phyloP scores from a whole-genome alignment of 441 rosid species.

The Kokia cookei region DNA sequence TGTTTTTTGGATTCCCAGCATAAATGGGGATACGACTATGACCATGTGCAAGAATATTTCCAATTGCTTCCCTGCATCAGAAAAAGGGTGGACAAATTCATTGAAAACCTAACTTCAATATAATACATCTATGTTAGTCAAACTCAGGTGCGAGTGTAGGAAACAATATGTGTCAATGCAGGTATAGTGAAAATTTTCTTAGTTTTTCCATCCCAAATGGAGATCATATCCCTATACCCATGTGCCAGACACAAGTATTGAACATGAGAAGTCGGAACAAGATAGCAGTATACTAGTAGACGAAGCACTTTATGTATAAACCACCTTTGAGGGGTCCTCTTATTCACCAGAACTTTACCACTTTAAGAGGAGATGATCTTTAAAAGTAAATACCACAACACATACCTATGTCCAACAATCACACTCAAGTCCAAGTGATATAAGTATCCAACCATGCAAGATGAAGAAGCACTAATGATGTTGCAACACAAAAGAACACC shows the following conservation, averaged over 20 bases:
- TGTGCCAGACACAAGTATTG: too few relatives aligned
- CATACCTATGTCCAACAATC: background rate
- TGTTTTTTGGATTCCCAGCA: slow-evolving; percentile 53
- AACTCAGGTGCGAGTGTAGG: background rate
- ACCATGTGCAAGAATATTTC: slow-evolving; percentile 65
- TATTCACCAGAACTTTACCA: background rate
- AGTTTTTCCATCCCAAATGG: too few relatives aligned
- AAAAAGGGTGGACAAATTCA: slow-evolving; percentile 3
- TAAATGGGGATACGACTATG: slow-evolving; percentile 75
- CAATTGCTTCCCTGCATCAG: slow-evolving; percentile 64
- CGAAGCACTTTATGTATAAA: background rate
- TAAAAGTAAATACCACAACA: slow-evolving; percentile 8
- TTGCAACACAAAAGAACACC: background rate
- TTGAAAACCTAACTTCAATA: background rate
- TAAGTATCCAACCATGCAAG: background rate
- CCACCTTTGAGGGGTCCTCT: background rate
- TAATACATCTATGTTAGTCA: background rate
- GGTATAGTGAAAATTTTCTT: too few relatives aligned
- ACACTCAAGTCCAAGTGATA: background rate
- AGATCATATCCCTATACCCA: too few relatives aligned
- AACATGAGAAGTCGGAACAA: too few relatives aligned
- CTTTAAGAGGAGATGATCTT: background rate
- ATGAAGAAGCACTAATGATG: background rate
- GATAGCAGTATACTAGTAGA: background rate
- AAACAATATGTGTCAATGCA: background rate